A percentile compares a stretch with the other conserved stretches of the same genome.
Conservation (phyloP, 2,329 filamentous ascomycete species). For the Penicillium sumatraense region DNA sequence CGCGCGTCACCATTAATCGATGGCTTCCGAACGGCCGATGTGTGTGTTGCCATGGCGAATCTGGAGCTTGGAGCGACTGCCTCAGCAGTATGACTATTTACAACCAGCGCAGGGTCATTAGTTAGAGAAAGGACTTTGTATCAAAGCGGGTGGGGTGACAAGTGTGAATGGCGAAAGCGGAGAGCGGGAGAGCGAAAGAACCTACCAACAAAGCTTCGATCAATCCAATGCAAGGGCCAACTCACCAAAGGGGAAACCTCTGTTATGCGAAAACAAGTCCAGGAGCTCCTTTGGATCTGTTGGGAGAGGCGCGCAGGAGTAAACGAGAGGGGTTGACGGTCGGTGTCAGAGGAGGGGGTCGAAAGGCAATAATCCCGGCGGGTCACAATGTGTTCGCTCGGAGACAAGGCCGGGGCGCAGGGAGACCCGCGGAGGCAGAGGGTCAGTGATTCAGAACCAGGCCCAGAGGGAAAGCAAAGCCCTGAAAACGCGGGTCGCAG, state of each 20-base stretch:
- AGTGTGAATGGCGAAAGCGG: constrained; percentile 21
- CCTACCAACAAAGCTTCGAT: constrained; percentile 32
- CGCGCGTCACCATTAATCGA: constrained; percentile 36
- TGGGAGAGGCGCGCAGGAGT: constrained; percentile 3
- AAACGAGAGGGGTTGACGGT: constrained; percentile 23
- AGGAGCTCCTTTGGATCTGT: constrained; percentile 12
- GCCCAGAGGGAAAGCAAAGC: constrained; percentile 14
- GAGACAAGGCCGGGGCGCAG: constrained; percentile 15
- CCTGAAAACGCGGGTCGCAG: constrained; percentile 17
- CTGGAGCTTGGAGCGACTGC: constrained; percentile 29
- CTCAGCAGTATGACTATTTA: constrained; percentile 20
- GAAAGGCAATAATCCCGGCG: constrained; percentile 28
- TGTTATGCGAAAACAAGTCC: constrained; percentile 10
- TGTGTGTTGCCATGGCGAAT: constrained; percentile 35
- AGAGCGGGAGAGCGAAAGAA: constrained; percentile 29
- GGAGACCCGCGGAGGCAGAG: constrained; percentile 12
- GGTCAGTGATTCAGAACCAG: constrained; percentile 9
- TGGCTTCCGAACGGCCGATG: constrained; percentile 30
- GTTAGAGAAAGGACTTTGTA: constrained; percentile 6
- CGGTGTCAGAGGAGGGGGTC: constrained; percentile 26
- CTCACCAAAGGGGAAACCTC: constrained; percentile 23
- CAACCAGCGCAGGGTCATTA: neutral
- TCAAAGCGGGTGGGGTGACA: constrained; percentile 11
- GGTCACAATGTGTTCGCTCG: constrained; percentile 25
- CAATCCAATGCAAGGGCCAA: constrained; percentile 23